Base-by-base conservation (phyloP, 441 rosid genomes). In the Sinapis alba region DNA sequence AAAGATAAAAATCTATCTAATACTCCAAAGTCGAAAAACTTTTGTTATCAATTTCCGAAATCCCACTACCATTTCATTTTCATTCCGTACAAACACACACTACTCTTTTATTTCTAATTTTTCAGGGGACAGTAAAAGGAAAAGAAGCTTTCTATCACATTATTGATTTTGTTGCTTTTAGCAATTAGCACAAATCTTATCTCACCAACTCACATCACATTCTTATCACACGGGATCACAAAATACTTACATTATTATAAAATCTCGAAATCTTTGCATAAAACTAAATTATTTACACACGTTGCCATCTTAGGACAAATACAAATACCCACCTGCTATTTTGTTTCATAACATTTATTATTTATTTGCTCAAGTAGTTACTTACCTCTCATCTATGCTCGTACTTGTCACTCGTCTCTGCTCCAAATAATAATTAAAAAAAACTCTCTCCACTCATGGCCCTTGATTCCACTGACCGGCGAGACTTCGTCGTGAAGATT, bases 401-500 rank as follows among this genome's bases (percentile, higher is more conserved):
- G 51, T 67, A 71, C 71, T 32, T 50, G 36, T 24, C 71, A 41
- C 80, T 32, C 15, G 12, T 71, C 62, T 65, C 72, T 65, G 20
- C 34, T 23, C 36, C 19, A 51, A 62, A n/a, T 8, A 47, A 8
- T 57, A 18, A 28, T 38, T 7, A 18, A 50, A 2, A 7, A 20
- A 20, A 7, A 19, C 45, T 58, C 80, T 70, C 53, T 27, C 59
- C 54, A 62, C 28, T 13, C 38, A 75, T 81, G 85, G 69, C 79
- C 32, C 66, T 65, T n/a, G 84, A 74, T 68, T 81, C 83, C 1
- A 63, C 79, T 69, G 86, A 81, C 74, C 66, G 68, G 75, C 62
- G 80, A 9, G 87, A 86, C 65, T 74, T 86, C 73, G 27, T 83
- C 21, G 76, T 86, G 19, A 85, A 78, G 30, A 78, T 85, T 62